Evolutionary conservation across 1,284 basidiomycete species (phyloP).

Genomic region (Ceratobasidium sp.): DNA sequence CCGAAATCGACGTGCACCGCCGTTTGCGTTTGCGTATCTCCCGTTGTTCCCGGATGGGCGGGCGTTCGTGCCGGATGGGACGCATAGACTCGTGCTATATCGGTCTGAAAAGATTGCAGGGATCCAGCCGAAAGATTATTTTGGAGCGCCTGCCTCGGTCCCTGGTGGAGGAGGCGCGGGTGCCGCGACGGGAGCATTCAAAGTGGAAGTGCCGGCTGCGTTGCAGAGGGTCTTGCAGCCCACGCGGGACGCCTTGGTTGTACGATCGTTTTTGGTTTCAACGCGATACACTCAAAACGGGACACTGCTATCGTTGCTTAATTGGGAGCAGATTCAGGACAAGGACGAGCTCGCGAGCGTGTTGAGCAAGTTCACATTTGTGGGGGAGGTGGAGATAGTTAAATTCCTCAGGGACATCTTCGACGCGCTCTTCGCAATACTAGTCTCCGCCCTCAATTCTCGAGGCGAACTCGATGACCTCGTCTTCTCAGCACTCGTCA

Average conservation of each 20-base stretch:
- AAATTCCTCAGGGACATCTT: conserved; percentile 95
- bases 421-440: conserved; percentile 92
- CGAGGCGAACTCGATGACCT: conserved; percentile 85
- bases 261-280: conserved; percentile 93
- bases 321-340: conserved; percentile 81
- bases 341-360: conserved; percentile 77
- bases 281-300: conserved; percentile 94
- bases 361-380: conserved; percentile 90
- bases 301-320: conserved; percentile 84
- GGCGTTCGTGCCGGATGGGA: conserved; percentile 92
- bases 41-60: conserved; percentile 85
- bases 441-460: conserved; percentile 81
- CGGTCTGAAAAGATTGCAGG: conserved; percentile 74
- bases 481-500: conserved; percentile 92
- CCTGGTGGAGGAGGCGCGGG: conserved; percentile 64
- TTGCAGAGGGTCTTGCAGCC: conserved; percentile 73
- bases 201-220: conserved; percentile 70
- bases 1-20: conserved; percentile 79
- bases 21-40: conserved; percentile 94
- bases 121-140: conserved; percentile 78
- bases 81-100: conserved; percentile 87
- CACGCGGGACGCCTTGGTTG: conserved; percentile 81
- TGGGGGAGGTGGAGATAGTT: conserved; percentile 92
- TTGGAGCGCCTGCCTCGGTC: conserved; percentile 73
- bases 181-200: conserved; percentile 52